Percentiles rank a stretch among this genome's conserved stretches.
These are phyloP conservation scores for Cryptococcus hybrid DNA, from an alignment of 1,284 basidiomycete species.

Conservation along the genomic window DNA sequence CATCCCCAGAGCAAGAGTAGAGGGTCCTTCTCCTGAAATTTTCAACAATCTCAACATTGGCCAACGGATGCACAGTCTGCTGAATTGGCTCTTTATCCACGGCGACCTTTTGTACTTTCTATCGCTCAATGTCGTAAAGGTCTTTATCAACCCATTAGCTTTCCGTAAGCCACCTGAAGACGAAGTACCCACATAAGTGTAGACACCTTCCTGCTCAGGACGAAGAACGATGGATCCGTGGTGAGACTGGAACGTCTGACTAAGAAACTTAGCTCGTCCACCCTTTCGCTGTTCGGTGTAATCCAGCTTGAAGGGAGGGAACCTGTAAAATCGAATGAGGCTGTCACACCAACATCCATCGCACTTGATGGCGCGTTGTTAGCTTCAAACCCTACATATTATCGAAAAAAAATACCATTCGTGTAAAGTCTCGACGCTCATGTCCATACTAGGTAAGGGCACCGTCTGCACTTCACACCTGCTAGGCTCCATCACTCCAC, in stretches of 20 bases:
- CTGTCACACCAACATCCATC: constrained; percentile 88
- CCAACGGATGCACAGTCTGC: constrained; percentile 83
- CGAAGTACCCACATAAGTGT: constrained; percentile 61
- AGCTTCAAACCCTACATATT: background rate
- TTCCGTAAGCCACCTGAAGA: background rate
- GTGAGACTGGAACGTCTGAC: constrained; percentile 62
- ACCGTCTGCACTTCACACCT: constrained; percentile 70
- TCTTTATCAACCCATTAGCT: constrained; percentile 31
- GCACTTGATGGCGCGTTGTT: constrained; percentile 59
- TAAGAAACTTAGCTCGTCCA: constrained; percentile 58
- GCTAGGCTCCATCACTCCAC: constrained; percentile 77
- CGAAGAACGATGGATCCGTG: constrained; percentile 82
- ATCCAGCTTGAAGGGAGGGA: constrained; percentile 81
- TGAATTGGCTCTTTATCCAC: constrained; percentile 71
- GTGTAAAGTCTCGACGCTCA: constrained; percentile 85
- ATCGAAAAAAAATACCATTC: constrained; percentile 63
- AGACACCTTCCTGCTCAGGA: constrained; percentile 78
- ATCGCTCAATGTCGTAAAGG: constrained; percentile 77
- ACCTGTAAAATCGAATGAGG: constrained; percentile 81
- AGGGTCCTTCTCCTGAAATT: constrained; percentile 50
- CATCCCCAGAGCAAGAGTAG: constrained; percentile 64
- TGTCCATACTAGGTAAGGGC: constrained; percentile 73
- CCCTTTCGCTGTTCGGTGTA: constrained; percentile 73
- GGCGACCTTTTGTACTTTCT: constrained; percentile 73
- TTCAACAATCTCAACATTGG: constrained; percentile 70